These are phyloP conservation scores for Floccularia luteovirens DNA, from an alignment of 768 basidiomycete genomes.

Conservation along the genomic window DNA sequence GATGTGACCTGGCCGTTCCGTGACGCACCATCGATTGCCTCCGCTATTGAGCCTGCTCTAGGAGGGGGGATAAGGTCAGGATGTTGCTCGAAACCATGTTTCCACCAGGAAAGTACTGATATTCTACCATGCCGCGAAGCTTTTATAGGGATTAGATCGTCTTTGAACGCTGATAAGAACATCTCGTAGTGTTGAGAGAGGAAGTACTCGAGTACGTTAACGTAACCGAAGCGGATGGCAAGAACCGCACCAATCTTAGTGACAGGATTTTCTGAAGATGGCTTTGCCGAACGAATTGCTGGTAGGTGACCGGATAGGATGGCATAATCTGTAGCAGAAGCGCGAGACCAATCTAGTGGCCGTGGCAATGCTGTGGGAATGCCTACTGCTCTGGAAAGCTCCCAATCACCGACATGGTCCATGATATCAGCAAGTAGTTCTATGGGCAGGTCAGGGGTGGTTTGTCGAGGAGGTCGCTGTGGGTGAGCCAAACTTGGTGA, in stretches of 20 bases:
- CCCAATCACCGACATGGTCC: conserved; percentile 79
- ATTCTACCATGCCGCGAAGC: conserved; percentile 73
- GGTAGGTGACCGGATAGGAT: conserved; percentile 61
- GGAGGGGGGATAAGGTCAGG: conserved; percentile 54
- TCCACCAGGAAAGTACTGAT: conserved; percentile 78
- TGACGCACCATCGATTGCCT: conserved; percentile 76
- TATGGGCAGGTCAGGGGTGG: conserved; percentile 56
- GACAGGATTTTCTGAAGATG: conserved; percentile 44
- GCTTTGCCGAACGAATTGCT: conserved; percentile 53
- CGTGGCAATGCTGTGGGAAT: conserved; percentile 61
- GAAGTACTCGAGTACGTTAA: conserved; percentile 69
- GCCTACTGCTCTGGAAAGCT: conserved; percentile 70
- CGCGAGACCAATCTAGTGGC: conserved; percentile 66
- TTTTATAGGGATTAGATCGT: conserved; percentile 66
- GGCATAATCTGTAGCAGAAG: conserved; percentile 61
- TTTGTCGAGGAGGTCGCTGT: conserved; percentile 21
- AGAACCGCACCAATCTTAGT: conserved; percentile 63
- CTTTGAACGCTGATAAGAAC: conserved; percentile 58
- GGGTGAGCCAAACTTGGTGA: conserved; percentile 14
- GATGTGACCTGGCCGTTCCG: conserved; percentile 67
- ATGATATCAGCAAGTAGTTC: conserved; percentile 74
- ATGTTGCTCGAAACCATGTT: conserved; percentile 52
- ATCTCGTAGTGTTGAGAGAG: conserved; percentile 55
- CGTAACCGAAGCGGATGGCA: conserved; percentile 68
- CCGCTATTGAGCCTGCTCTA: conserved; percentile 43